Base-by-base conservation (phyloP, 495 filamentous ascomycete genomes). In the Tuber melanosporum region DNA sequence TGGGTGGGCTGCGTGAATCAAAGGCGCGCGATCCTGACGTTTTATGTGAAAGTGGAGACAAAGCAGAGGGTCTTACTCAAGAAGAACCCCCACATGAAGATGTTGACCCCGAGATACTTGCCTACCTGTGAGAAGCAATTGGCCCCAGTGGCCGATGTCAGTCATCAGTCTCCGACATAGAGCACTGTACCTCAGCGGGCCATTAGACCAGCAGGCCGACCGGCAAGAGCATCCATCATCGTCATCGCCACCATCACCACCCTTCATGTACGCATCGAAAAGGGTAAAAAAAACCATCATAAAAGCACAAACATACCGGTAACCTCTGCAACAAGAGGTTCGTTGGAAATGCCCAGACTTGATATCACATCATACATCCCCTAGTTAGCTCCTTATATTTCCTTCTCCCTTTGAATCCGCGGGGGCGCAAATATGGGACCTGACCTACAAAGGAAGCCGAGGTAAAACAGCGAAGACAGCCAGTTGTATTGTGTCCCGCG, bases 381-480 rank as follows among this genome's bases (percentile, higher is more conserved):
- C 32, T 3, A 19, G 5, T 66, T 7, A 66, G 57, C 57, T 36
- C 32, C 32, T 72, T 80, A 70, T 22, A 71, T 20, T 32, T 43
- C 22, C 39, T 17, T 45, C 32, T 41, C 70, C 45, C 20, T 15
- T 9, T 73, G 39, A 71, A 45, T 10, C 2, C n/a, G 5, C 26
- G 36, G 49, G 57, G 14, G 14, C 8, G 57, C 57, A 19, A 2
- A 36, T 66, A 36, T 66, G 5, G 57, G 15, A 66, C 26, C 6
- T 12, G 10, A 62, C 71, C 41, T 46, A 79, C 78, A 79, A 32
- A 89, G 83, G 78, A 87, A 91, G 6, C 90, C 90, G 78, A 91
- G 88, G 79, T 91, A 90, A 84, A 91, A 91, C 39, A 89, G 83
- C n/a, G 85, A 87, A 3, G 85, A 87, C 0, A 90, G 85, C 88